Base-by-base conservation (phyloP, 805 yeast species). In the Candida boidinii region DNA sequence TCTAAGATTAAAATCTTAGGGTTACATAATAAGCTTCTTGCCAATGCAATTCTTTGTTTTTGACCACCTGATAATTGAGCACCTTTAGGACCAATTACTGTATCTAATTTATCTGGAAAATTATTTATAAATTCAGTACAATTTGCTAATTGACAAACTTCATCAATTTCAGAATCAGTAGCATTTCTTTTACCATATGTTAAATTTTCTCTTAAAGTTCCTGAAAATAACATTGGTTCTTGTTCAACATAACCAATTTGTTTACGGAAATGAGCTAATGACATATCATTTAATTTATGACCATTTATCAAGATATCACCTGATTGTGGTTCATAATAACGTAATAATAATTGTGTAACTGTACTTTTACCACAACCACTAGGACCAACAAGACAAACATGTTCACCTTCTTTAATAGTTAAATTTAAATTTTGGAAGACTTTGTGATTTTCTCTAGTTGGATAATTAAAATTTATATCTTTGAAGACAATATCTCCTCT, bases 301-400 rank as follows among this genome's bases (percentile, higher is more conserved):
- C 73, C 75, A 39, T 87, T 87, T 15, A 88, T 66, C 4, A 60
- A 44, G 22, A 90, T 74, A 7, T 56, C 45, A 17, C 97, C 97
- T 0, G 53, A 38, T 10, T 53, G 51, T 2, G 94, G 88, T 46
- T 87, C 95, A 56, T 90, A 90, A 51, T 83, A 84, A 38, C 97
- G 66, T 44, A 88, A 58, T 28, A 90, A 58, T 33, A 90, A 60
- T 33, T 88, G 84, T 6, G 88, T 70, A 3, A 90, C 73, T 0
- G 96, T 88, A 13, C 95, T 84, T 54, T 90, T 90, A 17, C 97
- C 97, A 39, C 95, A 83, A 2, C 97, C 97, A 22, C 94, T 80
- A n/a, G 95, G 96, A 2, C 97, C 97, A 13, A 88, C 96, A 38
- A 90, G 72, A 52, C 96, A 88, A 12, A 88, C 77, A 46, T 90